Base-by-base conservation (phyloP, 352 stramenopile species). In the Globisporangium nunn region DNA sequence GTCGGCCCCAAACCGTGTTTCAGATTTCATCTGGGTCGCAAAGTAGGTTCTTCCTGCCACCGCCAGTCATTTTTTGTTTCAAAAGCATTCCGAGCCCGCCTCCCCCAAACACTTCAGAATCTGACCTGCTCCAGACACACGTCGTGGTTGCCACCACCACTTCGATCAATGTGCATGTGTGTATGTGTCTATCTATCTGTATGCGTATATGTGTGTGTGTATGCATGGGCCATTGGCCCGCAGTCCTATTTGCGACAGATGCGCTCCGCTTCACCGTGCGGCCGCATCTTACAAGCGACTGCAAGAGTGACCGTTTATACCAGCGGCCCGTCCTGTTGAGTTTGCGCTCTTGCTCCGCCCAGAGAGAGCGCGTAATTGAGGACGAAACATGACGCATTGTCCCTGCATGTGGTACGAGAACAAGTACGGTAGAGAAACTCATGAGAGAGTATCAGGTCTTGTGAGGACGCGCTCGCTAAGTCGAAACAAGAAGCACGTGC, bases 161-260 rank as follows among this genome's bases (percentile, higher is more conserved):
- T 23, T 23, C 23, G 23, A 23, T 23, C 23, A 23, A 23, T 23
- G 23, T 23, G 23, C 23, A 37, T 37, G 17, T 15, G 49, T 52
- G 14, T 52, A 31, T 30, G 35, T 37, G 47, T 33, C 2, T 56
- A 30, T 15, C 11, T 31, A 23, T 23, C 23, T 64, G 23, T 70
- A 7, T 67, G 29, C 58, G 23, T 30, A 1, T 30, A 14, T 31
- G 44, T 28, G n/a, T 49, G 23, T 31, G 44, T 49, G 18, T 12
- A 14, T 28, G n/a, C 7, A 48, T 12, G 10, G 4, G 35, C 35
- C 6, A 4, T 47, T 18, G 61, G 18, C 43, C 50, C 67, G 80
- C 80, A 91, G 75, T 86, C 72, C 75, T 87, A 85, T 82, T 91
- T 91, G 80, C 80, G 80, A 91, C 80, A 85, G 80, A 88, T 75